These are phyloP conservation scores for Pseudoscleropodium purum DNA, from an alignment of 225 moss, liverwort and hornwort species.

Conservation along the genomic window DNA sequence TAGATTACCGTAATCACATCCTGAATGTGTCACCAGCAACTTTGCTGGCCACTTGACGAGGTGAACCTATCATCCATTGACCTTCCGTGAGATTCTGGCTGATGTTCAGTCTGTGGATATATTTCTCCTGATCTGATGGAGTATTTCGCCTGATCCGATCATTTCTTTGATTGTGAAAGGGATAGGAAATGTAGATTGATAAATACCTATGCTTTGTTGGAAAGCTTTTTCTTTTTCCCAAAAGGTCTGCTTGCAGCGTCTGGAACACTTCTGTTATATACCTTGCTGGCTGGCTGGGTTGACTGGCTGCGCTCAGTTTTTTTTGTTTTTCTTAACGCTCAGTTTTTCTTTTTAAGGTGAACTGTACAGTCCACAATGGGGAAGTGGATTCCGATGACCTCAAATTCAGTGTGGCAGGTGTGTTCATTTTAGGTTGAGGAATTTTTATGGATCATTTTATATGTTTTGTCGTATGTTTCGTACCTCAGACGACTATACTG, in stretches of 20 bases:
- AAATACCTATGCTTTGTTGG: background rate
- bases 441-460: background rate
- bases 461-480: background rate
- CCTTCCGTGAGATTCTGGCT: background rate
- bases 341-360: background rate
- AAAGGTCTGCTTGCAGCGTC: background rate
- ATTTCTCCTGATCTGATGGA: background rate
- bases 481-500: background rate
- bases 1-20: background rate
- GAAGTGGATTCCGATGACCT: background rate
- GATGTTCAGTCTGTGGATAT: slow-evolving; percentile 3
- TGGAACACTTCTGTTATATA: background rate
- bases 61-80: slow-evolving; percentile 5
- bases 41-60: background rate
- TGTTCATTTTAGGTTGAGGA: background rate
- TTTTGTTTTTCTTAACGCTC: no score
- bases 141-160: background rate
- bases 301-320: background rate
- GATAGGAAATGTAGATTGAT: slow-evolving; percentile 12
- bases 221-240: background rate
- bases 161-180: slow-evolving; percentile 6
- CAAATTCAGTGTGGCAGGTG: background rate
- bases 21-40: background rate
- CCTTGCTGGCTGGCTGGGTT: background rate
- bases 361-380: background rate